A percentile compares a stretch with the other conserved stretches of the same genome.
Conservation (phyloP, 192 early-diverging fungal species). For the Rhizophlyctis rosea region DNA sequence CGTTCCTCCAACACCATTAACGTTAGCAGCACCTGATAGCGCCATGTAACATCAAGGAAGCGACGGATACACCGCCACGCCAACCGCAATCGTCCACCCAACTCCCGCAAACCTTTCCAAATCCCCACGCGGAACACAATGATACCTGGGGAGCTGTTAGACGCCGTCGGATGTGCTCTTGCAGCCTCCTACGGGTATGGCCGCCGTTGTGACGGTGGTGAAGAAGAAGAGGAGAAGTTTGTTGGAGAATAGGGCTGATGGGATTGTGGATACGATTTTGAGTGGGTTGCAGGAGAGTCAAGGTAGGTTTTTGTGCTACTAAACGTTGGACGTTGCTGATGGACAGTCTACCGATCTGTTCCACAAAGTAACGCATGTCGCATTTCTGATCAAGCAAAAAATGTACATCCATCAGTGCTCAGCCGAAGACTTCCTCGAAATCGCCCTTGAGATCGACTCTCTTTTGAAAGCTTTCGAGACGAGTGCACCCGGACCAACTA, state of each 20-base stretch:
- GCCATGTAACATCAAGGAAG: no score
- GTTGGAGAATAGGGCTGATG: neutral
- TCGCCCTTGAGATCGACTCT: conserved; percentile 1
- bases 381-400: neutral
- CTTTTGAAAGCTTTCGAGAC: neutral
- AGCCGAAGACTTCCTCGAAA: conserved; percentile 3
- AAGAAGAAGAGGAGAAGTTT: neutral
- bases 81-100: no score
- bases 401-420: conserved; percentile 1
- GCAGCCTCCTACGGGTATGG: neutral
- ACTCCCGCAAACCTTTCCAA: no score
- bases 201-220: neutral
- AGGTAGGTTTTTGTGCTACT: no score
- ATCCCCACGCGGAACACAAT: no score
- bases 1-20: no score
- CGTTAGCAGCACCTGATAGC: no score
- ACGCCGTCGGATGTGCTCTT: no score
- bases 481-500: neutral
- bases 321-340: neutral
- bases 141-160: no score
- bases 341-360: neutral
- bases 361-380: no score
- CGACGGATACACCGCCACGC: no score
- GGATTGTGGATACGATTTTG: neutral
- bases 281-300: neutral